A percentile compares a stretch with the other conserved stretches of the same genome.
These are phyloP conservation scores for Trametes gibbosa DNA, from an alignment of 768 basidiomycete species.

Conservation along the genomic window DNA sequence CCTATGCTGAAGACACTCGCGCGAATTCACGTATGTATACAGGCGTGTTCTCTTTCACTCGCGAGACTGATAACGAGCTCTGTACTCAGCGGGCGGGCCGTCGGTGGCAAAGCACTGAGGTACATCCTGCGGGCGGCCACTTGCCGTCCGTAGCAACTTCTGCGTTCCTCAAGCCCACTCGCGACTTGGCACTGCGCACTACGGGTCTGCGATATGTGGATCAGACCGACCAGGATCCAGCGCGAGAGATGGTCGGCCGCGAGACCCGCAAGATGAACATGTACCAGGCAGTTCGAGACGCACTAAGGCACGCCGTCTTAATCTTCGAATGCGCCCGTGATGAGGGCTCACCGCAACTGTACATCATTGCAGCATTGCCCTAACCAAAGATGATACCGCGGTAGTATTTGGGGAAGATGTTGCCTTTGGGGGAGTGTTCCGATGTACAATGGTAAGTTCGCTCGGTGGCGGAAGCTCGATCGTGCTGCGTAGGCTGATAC, in stretches of 20 bases:
- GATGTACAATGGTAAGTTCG: conserved; percentile 76
- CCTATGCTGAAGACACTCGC: conserved; percentile 18
- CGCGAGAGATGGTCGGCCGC: conserved; percentile 59
- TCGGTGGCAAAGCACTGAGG: conserved; percentile 59
- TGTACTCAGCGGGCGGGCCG: conserved; percentile 17
- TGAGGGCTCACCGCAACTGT: not conserved
- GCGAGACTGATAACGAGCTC: not conserved
- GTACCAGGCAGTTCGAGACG: conserved; percentile 91
- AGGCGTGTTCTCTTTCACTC: not conserved
- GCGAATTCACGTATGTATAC: conserved; percentile 14
- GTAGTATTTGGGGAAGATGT: conserved; percentile 93
- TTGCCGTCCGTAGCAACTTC: conserved; percentile 71
- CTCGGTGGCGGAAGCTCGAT: not conserved
- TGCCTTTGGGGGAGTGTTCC: conserved; percentile 91
- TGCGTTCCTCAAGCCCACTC: conserved; percentile 56
- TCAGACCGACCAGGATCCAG: conserved; percentile 44
- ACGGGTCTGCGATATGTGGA: conserved; percentile 73
- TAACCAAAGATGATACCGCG: conserved; percentile 81
- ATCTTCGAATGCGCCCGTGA: not conserved
- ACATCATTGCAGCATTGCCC: conserved; percentile 55
- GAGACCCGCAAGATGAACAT: conserved; percentile 95
- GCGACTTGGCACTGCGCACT: conserved; percentile 69
- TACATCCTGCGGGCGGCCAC: conserved; percentile 81
- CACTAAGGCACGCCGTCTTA: conserved; percentile 61
- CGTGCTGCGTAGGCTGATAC: not conserved